A percentile compares a stretch with the other conserved stretches of the same genome.
These are phyloP conservation scores for Osmanthus fragrans DNA, from an alignment of 257 asterid genomes.

Conservation along the genomic window DNA sequence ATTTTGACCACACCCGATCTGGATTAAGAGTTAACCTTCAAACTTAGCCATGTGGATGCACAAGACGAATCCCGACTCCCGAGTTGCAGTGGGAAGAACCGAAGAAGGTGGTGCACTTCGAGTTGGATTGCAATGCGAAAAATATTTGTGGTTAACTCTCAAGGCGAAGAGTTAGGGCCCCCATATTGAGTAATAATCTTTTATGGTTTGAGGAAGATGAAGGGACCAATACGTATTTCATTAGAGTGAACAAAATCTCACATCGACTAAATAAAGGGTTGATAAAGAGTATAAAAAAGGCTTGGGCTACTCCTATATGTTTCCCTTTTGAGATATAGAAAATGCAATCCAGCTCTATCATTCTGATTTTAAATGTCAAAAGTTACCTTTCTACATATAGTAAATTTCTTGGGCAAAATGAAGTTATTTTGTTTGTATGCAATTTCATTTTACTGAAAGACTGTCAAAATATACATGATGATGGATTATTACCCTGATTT, in stretches of 20 bases:
- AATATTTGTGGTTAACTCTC: neutral
- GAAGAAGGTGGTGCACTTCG: neutral
- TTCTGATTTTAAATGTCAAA: neutral
- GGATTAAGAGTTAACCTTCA: neutral
- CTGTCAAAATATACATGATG: neutral
- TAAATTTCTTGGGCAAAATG: neutral
- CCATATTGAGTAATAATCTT: neutral
- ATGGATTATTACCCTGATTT: too few species aligned
- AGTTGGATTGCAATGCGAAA: neutral
- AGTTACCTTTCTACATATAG: neutral
- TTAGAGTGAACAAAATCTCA: neutral
- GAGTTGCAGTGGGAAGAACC: neutral
- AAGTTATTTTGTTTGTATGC: neutral
- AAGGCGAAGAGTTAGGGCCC: neutral
- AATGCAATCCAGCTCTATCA: neutral
- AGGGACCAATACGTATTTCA: neutral
- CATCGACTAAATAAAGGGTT: neutral
- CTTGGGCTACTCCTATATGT: neutral
- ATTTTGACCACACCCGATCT: neutral
- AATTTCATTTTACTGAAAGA: neutral
- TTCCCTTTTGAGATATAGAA: neutral
- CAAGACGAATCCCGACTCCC: neutral
- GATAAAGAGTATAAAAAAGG: neutral
- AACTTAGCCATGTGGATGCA: neutral
- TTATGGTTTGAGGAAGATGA: neutral